These are phyloP conservation scores for Cinnamomum micranthum DNA, from an alignment of 164 flowering plant species.

Conservation along the genomic window DNA sequence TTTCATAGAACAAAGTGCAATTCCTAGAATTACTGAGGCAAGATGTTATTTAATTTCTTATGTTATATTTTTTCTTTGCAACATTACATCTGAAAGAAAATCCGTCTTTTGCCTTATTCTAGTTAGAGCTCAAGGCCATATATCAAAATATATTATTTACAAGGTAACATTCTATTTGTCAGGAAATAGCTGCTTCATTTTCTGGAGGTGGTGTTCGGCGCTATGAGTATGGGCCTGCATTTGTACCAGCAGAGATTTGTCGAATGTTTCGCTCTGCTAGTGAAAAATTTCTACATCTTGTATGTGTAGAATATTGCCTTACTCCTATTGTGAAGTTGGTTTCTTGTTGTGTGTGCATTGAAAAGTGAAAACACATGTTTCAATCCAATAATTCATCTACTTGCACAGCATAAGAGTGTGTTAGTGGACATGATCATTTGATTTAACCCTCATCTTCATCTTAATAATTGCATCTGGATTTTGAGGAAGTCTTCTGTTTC, in stretches of 20 bases:
- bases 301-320: slow-evolving; percentile 22
- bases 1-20: slow-evolving; percentile 86
- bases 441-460: too few relatives aligned
- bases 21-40: slow-evolving; percentile 95
- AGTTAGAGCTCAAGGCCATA: neutral
- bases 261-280: slow-evolving; percentile 70
- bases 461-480: too few relatives aligned
- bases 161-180: slow-evolving; percentile 16
- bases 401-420: neutral
- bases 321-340: neutral
- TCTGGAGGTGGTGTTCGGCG: slow-evolving; percentile 80
- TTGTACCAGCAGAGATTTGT: slow-evolving; percentile 94
- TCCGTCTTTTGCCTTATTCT: slow-evolving; percentile 1
- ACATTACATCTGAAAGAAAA: neutral
- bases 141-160: neutral
- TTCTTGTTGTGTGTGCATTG: neutral
- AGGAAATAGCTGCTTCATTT: slow-evolving; percentile 93
- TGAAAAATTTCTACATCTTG: slow-evolving; percentile 86
- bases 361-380: neutral
- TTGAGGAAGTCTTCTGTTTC: too few relatives aligned
- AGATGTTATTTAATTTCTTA: slow-evolving; percentile 18
- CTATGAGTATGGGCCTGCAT: slow-evolving; percentile 81
- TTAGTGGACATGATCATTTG: neutral
- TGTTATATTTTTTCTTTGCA: too few relatives aligned
- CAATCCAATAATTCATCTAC: neutral